Evolutionary conservation across 1,139 yeast species (phyloP).

Genomic region (Kodamaea alishanica): DNA sequence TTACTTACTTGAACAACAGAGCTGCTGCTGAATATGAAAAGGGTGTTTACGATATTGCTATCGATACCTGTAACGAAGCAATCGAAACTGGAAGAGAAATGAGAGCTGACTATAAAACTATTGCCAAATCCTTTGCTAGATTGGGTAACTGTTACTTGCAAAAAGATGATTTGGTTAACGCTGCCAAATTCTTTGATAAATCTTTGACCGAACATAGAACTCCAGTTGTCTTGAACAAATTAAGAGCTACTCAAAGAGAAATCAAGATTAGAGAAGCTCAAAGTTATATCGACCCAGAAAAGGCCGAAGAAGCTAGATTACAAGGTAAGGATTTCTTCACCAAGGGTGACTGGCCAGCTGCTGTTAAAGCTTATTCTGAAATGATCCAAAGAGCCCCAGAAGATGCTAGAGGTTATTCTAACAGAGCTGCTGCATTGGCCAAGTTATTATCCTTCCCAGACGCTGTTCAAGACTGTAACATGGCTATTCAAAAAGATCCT

Average conservation of each 20-base stretch:
- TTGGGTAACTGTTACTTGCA: constrained; percentile 81
- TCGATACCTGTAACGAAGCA: constrained; percentile 76
- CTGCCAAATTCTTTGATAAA: constrained; percentile 79
- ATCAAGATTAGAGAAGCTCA: constrained; percentile 73
- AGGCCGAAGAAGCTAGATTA: constrained; percentile 93
- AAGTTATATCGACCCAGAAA: constrained; percentile 80
- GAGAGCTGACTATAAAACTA: constrained; percentile 86
- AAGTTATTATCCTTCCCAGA: constrained; percentile 97
- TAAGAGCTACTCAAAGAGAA: constrained; percentile 84
- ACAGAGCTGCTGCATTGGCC: constrained; percentile 95
- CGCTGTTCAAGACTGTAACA: constrained; percentile 87
- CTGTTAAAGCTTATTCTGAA: constrained; percentile 91
- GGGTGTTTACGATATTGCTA: constrained; percentile 84
- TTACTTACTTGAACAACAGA: constrained; percentile 90
- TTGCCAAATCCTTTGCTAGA: constrained; percentile 93
- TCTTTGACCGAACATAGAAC: constrained; percentile 97
- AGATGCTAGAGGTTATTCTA: constrained; percentile 95
- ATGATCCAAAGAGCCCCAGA: constrained; percentile 95
- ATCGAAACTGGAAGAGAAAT: constrained; percentile 84
- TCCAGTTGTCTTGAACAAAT: constrained; percentile 85
- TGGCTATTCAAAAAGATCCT: constrained; percentile 86
- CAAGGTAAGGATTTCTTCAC: constrained; percentile 87
- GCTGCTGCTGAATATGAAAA: constrained; percentile 98
- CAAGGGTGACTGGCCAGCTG: constrained; percentile 94
- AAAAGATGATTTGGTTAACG: constrained; percentile 65